Percentiles rank a stretch among this genome's conserved stretches.
Conservation (phyloP, 495 filamentous ascomycete species). For the Penicillium diatomitis region DNA sequence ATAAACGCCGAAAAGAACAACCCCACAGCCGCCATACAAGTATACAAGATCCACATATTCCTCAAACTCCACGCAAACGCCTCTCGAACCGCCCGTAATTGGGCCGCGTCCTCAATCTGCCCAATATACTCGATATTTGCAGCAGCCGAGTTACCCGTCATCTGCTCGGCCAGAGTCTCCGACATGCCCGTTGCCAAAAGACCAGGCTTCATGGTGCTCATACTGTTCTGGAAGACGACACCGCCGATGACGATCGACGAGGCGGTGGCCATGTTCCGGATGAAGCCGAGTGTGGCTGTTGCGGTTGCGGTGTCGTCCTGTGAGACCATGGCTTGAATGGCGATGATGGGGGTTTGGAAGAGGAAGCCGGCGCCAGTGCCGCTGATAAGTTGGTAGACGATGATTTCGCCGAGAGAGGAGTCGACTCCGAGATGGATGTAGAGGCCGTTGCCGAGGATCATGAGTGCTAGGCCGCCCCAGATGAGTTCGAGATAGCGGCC, state of each 20-base stretch:
- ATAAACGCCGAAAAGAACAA: constrained; percentile 48
- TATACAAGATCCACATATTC: constrained; percentile 56
- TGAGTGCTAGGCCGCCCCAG: constrained; percentile 35
- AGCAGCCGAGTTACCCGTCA: constrained; percentile 41
- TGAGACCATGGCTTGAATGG: constrained; percentile 62
- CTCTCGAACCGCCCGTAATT: constrained; percentile 38
- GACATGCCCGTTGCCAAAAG: constrained; percentile 42
- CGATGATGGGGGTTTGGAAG: constrained; percentile 60
- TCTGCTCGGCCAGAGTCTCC: constrained; percentile 19
- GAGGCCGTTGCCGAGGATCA: constrained; percentile 44
- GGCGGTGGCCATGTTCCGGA: constrained; percentile 62
- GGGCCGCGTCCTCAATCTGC: constrained; percentile 31
- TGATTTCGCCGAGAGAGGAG: constrained; percentile 33
- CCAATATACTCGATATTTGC: constrained; percentile 42
- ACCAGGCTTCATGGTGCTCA: constrained; percentile 29
- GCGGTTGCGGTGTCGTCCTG: constrained; percentile 67
- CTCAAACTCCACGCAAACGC: constrained; percentile 52
- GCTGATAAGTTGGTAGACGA: constrained; percentile 52
- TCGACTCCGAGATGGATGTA: constrained; percentile 36
- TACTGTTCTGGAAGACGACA: constrained; percentile 65
- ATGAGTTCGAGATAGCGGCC: constrained; percentile 52
- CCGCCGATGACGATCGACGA: constrained; percentile 70
- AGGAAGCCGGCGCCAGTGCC: constrained; percentile 44
- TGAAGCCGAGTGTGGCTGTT: constrained; percentile 66
- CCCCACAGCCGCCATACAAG: constrained; percentile 39